Percentiles rank a stretch among this genome's conserved stretches.
Conservation (phyloP, 257 asterid species). For the Scutellaria galericulata region DNA sequence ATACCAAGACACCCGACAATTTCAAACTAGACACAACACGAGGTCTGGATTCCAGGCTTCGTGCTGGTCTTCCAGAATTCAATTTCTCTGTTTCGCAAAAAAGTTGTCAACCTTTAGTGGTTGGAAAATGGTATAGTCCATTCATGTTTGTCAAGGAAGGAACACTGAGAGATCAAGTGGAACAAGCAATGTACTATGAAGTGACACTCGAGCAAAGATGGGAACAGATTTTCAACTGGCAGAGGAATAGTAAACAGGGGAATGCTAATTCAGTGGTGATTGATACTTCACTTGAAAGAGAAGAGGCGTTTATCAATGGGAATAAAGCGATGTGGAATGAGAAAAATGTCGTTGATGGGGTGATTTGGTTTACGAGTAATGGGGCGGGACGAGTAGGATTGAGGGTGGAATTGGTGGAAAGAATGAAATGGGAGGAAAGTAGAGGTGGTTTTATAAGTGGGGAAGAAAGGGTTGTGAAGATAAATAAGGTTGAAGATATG, state of each 20-base stretch:
- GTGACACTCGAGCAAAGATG: constrained; percentile 66
- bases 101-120: constrained; percentile 10
- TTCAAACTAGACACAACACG: constrained; percentile 42
- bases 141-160: constrained; percentile 67
- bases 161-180: constrained; percentile 47
- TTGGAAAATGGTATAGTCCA: constrained; percentile 77
- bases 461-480: constrained; percentile 37
- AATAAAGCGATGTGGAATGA: constrained; percentile 45
- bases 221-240: constrained; percentile 50
- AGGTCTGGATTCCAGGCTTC: constrained; percentile 50
- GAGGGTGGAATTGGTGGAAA: constrained; percentile 55
- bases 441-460: constrained; percentile 52
- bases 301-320: constrained; percentile 38
- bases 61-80: constrained; percentile 45
- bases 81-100: no score
- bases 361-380: constrained; percentile 49
- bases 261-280: constrained; percentile 37
- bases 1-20: constrained; percentile 37
- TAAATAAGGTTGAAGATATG: constrained; percentile 43
- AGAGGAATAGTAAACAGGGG: constrained; percentile 4
- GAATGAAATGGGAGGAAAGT: constrained; percentile 68
- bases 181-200: constrained; percentile 53
- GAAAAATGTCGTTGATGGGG: constrained; percentile 36
- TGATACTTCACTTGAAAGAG: constrained; percentile 48
- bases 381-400: constrained; percentile 52